Evolutionary conservation across 2,329 filamentous ascomycete genomes (phyloP), one percentile per base, ranked within the genome.

Genomic region (Hymenoscyphus fraxineus): DNA sequence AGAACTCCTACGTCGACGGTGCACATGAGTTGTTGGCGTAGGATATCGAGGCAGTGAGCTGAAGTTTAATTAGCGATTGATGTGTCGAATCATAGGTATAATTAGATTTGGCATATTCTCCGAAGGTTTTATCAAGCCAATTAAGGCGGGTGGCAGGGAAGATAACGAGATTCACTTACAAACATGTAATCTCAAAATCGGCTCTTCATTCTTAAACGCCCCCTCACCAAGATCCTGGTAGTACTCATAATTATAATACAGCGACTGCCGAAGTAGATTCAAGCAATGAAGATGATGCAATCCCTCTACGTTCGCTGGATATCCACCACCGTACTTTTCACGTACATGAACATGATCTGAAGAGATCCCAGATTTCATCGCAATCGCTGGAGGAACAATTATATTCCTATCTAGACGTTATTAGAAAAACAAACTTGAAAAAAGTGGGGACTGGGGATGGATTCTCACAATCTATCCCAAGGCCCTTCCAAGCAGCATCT

Each of bases 1-100:
- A 83, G 73, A 1, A 85, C 78, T 1, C 81, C 82, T 16, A 81
- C 74, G 64, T 84, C 82, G 0, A 80, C 74, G 0, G 76, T 80
- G 69, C 82, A 85, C 81, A 84, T 84, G 15, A 85, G 74, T 61
- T 84, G 79, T 68, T 85, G 81, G 22, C 81, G 78, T 55, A 85
- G 59, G 27, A 82, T 81, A 65, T 85, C 82, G 6, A 85, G 73
- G 65, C 82, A 85, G 66, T 85, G 82, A 3, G 81, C 80, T 81
- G 60, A 6, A 13, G 41, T 12, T 1, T 13, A 3, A 6, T 22
- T 4, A 61, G 47, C 35, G 2, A 35, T 41, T 4, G 10, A 12
- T 22, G 31, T 6, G 3, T 32, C 1, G 10, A 0, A 7, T 2
- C 32, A 10, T 1, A 35, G 35, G 7, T 1, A 35, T 7, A 5